Conservation (phyloP, 2,329 filamentous ascomycete species). For the Ambrosiella cleistominuta region DNA sequence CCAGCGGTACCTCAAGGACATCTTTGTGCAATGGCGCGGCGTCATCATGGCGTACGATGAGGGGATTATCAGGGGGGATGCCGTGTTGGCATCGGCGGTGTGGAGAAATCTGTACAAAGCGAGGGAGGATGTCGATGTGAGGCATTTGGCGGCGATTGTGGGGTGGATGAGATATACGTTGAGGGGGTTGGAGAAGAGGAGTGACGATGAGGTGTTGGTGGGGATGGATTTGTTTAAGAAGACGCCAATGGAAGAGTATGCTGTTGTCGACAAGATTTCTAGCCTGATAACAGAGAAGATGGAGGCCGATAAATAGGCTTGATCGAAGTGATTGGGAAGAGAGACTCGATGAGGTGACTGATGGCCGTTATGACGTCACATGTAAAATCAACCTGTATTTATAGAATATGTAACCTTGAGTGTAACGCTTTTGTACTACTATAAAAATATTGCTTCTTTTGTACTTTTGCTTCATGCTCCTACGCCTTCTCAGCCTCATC, state of each 20-base stretch:
- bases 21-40: slow-evolving; percentile 87
- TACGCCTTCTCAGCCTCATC: background rate
- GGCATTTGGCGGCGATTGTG: slow-evolving; percentile 35
- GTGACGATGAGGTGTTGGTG: slow-evolving; percentile 26
- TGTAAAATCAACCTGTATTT: slow-evolving; percentile 7
- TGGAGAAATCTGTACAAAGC: slow-evolving; percentile 91
- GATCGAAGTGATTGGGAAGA: background rate
- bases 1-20: slow-evolving; percentile 61
- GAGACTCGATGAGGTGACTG: background rate
- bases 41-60: slow-evolving; percentile 72
- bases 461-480: background rate
- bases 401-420: background rate
- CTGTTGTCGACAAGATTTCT: slow-evolving; percentile 8
- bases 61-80: slow-evolving; percentile 58
- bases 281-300: slow-evolving; percentile 9
- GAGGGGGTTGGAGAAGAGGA: slow-evolving; percentile 30
- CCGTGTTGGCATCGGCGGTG: slow-evolving; percentile 60
- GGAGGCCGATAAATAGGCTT: slow-evolving; percentile 2
- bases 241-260: slow-evolving; percentile 13
- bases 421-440: background rate
- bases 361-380: background rate
- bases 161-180: slow-evolving; percentile 36
- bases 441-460: background rate
- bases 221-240: slow-evolving; percentile 28
- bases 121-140: slow-evolving; percentile 30